Evolutionary conservation across 768 basidiomycete species (phyloP).

Genomic region (Suillus fuscotomentosus): DNA sequence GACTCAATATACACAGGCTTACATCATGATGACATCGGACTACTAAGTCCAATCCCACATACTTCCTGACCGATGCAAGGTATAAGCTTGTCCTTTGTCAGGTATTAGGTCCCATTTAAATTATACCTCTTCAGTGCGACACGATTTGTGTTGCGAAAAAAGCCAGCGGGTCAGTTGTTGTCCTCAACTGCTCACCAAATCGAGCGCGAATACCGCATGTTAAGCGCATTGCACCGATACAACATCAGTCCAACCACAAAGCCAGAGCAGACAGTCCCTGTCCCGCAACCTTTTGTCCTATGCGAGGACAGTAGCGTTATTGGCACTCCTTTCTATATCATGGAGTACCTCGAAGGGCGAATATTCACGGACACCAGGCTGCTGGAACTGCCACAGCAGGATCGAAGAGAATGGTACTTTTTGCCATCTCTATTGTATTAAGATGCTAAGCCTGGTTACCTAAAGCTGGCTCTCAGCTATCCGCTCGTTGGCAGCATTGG

Average conservation of each 20-base stretch:
- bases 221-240: slow-evolving; percentile 73
- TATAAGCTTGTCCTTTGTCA: slow-evolving; percentile 30
- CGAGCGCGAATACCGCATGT: slow-evolving; percentile 87
- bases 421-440: too few relatives aligned
- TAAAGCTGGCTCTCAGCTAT: slow-evolving; percentile 78
- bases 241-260: slow-evolving; percentile 56
- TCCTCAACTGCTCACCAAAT: slow-evolving; percentile 94
- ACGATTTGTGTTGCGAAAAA: slow-evolving; percentile 87
- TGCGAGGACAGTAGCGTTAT: slow-evolving; percentile 78
- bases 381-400: slow-evolving; percentile 60
- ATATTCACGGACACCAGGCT: slow-evolving; percentile 88
- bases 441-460: background rate
- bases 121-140: slow-evolving; percentile 37
- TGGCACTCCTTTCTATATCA: slow-evolving; percentile 92
- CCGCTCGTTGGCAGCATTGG: slow-evolving; percentile 65
- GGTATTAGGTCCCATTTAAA: background rate
- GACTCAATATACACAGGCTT: background rate
- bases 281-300: slow-evolving; percentile 80
- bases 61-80: slow-evolving; percentile 82
- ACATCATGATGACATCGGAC: background rate
- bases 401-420: slow-evolving; percentile 69
- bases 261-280: slow-evolving; percentile 61
- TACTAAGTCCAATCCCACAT: slow-evolving; percentile 89
- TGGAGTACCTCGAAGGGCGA: slow-evolving; percentile 93
- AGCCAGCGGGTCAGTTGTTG: slow-evolving; percentile 84